A percentile compares a stretch with the other conserved stretches of the same genome.
Conservation (phyloP, 805 yeast species). For the Saccharomycopsis javanensis region DNA sequence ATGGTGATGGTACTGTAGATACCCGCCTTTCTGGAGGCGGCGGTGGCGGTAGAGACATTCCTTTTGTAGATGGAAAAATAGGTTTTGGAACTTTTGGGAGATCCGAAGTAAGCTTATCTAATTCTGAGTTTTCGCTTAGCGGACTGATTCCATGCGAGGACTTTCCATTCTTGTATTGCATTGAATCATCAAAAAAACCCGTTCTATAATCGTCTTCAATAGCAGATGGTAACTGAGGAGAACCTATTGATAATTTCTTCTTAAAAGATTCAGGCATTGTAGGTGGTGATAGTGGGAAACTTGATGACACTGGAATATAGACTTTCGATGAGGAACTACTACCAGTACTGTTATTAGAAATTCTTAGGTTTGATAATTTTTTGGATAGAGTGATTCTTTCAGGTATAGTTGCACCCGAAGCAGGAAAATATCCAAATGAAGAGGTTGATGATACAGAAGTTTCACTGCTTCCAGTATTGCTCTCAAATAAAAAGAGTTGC, state of each 20-base stretch:
- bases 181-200: background rate
- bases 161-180: background rate
- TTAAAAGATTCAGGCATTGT: background rate
- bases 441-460: slow-evolving; percentile 12
- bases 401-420: slow-evolving; percentile 8
- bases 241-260: background rate
- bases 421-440: slow-evolving; percentile 10
- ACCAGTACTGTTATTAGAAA: slow-evolving; percentile 7
- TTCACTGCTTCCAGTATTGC: background rate
- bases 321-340: background rate
- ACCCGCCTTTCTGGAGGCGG: background rate
- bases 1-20: background rate
- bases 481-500: background rate
- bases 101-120: background rate
- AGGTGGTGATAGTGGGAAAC: background rate
- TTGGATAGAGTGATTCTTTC: slow-evolving; percentile 15
- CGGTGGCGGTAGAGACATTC: background rate
- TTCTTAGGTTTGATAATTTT: slow-evolving; percentile 14
- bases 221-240: background rate
- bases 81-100: background rate
- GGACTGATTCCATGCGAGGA: background rate
- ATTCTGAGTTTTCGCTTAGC: background rate
- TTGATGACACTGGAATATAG: background rate
- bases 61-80: background rate
- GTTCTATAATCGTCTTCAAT: background rate